phyloP scores from a whole-genome alignment of 2,329 filamentous ascomycete species.

The Apiospora marii region DNA sequence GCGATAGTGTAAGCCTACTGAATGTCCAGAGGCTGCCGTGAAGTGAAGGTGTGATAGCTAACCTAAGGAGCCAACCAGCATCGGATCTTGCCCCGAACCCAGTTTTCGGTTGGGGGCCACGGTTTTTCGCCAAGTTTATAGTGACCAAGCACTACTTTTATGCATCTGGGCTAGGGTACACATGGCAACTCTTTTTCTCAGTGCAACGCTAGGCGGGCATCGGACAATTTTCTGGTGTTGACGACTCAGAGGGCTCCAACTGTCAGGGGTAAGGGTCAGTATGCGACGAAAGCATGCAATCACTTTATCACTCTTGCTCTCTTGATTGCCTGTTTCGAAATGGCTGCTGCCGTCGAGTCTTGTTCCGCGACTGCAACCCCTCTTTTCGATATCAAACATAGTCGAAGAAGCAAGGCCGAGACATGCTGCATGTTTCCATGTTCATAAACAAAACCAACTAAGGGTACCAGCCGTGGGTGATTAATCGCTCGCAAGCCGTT shows the following conservation, averaged over 20 bases:
- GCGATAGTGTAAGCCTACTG: neutral
- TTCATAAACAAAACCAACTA: constrained; percentile 1
- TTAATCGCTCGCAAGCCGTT: constrained; percentile 4
- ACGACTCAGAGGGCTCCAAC: neutral
- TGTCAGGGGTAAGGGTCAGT: neutral
- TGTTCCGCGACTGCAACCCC: neutral
- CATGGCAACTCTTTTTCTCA: constrained; percentile 6
- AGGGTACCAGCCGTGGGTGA: neutral
- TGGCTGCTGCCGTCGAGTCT: neutral
- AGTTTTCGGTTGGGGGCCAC: neutral
- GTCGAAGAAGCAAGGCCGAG: neutral
- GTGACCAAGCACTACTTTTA: neutral
- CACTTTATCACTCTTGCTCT: neutral
- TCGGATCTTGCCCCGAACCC: neutral
- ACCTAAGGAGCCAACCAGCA: neutral
- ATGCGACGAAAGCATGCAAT: neutral
- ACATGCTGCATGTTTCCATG: constrained; percentile 17
- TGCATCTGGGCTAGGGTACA: neutral
- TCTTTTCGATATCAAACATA: constrained; percentile 1
- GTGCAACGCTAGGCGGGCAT: constrained; percentile 19
- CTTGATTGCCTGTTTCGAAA: neutral
- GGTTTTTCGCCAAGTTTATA: neutral
- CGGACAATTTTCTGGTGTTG: constrained; percentile 13
- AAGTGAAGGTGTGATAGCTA: neutral
- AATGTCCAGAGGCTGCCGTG: neutral